Evolutionary conservation across 2,329 filamentous ascomycete genomes (phyloP), one percentile per base, ranked within the genome.

Genomic region (Botryotinia convoluta): DNA sequence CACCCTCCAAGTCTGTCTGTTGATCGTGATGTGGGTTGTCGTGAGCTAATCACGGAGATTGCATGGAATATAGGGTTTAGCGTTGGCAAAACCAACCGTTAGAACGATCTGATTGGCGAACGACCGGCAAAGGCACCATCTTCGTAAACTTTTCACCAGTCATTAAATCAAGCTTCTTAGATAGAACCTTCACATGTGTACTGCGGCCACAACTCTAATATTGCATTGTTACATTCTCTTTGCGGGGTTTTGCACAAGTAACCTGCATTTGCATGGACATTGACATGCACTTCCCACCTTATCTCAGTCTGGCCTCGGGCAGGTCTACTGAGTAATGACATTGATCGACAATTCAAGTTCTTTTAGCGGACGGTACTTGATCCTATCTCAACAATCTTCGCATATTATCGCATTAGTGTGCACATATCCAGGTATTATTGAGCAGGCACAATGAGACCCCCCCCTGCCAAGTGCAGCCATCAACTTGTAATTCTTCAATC

Each of bases 191-290:
- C 60, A 72, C 69, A 63, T 63, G 39, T 57, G 26, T 72, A 59
- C 70, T 61, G 60, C 64, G 70, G 70, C 48, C 48, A 35, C 59
- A 67, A 57, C 51, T 57, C 14, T 57, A 29, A 22, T 22, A 67
- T 72, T 59, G 42, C 20, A 42, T 37, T 37, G 37, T 72, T 72
- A 65, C 60, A 72, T 71, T 29, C n/a, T 18, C 9, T 62, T 22
- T 57, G 60, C 63, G 44, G 44, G 22, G 35, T 65, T 35, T 35
- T 48, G 32, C 57, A 16, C 59, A 57, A 9, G n/a, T 57, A 57
- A 29, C 51, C 14, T 45, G 54, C 35, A 54, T n/a, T n/a, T 51
- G 48, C 63, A 37, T 67, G 63, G 29, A n/a, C 44, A 51, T 51
- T 32, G 63, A 51, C 22, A 37, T 67, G 26, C 44, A 51, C 22